phyloP scores from a whole-genome alignment of 306 rosid genomes.

The Trifolium pratense region DNA sequence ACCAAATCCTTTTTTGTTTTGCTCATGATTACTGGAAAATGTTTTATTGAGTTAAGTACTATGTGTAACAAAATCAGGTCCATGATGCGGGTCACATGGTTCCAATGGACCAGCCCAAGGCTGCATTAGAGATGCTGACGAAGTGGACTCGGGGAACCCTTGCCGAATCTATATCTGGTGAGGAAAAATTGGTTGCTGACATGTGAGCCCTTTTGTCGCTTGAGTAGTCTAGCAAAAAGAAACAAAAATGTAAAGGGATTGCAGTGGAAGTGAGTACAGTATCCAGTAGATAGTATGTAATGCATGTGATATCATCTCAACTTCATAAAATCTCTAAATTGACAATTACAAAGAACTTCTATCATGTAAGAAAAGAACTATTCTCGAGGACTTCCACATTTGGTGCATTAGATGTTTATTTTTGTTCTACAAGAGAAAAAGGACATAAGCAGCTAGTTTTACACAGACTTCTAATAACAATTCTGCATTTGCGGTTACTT shows the following conservation, averaged over 20 bases:
- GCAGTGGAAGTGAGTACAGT: slow-evolving; percentile 10
- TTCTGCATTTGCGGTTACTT: not conserved
- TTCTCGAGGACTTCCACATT: not conserved
- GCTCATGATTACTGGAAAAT: not conserved
- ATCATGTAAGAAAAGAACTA: not conserved
- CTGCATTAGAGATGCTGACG: slow-evolving; percentile 84
- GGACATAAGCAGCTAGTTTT: not conserved
- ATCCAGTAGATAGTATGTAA: not conserved
- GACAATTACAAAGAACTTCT: slow-evolving; percentile 1
- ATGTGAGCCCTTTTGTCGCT: slow-evolving; percentile 50
- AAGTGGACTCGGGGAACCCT: slow-evolving; percentile 79
- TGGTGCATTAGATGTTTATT: slow-evolving; percentile 30
- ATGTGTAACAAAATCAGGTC: slow-evolving; percentile 62
- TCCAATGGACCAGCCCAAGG: slow-evolving; percentile 98
- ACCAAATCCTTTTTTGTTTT: not conserved
- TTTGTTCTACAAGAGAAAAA: slow-evolving; percentile 4
- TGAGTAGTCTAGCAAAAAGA: not conserved
- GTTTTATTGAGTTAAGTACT: slow-evolving; percentile 25
- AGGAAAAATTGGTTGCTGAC: slow-evolving; percentile 59
- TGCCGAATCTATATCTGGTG: slow-evolving; percentile 45
- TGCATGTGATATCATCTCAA: not conserved
- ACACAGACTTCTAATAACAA: not conserved
- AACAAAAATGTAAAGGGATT: slow-evolving; percentile 4
- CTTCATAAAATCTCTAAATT: not conserved
- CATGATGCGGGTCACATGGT: slow-evolving; percentile 97